A percentile compares a stretch with the other conserved stretches of the same genome.
Conservation (phyloP, 352 stramenopile species). For the Phytophthora hibernalis region DNA sequence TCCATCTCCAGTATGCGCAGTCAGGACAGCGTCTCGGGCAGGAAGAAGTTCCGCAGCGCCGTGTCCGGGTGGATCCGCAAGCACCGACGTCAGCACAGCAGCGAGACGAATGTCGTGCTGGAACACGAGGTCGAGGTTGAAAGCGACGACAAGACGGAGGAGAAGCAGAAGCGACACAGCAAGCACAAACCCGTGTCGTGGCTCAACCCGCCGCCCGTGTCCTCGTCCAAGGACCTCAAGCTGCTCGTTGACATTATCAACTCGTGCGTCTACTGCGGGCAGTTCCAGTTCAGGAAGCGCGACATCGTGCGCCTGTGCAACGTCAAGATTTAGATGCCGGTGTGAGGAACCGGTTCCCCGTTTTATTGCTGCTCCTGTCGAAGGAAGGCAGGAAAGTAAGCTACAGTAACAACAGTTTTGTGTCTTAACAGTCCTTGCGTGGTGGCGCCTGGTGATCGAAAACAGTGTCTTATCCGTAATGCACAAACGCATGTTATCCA, state of each 20-base stretch:
- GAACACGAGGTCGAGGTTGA: constrained; percentile 19
- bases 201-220: constrained; percentile 59
- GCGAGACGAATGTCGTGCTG: constrained; percentile 5
- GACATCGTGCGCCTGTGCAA: constrained; percentile 73
- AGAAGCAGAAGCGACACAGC: constrained; percentile 14
- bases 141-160: constrained; percentile 12
- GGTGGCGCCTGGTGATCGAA: constrained; percentile 27
- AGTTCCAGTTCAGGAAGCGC: constrained; percentile 56
- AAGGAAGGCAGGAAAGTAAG: constrained; percentile 31
- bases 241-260: constrained; percentile 73
- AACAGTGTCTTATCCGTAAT: constrained; percentile 28
- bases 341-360: neutral
- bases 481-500: too few species aligned
- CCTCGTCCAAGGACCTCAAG: constrained; percentile 46
- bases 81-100: constrained; percentile 26
- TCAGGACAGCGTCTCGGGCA: constrained; percentile 20
- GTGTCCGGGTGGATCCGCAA: constrained; percentile 42
- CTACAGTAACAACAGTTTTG: constrained; percentile 11
- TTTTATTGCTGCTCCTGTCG: constrained; percentile 31
- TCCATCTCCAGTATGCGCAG: constrained; percentile 21
- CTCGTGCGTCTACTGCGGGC: constrained; percentile 64
- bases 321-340: constrained; percentile 47
- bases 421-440: constrained; percentile 30
- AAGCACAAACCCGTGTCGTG: constrained; percentile 40
- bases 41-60: constrained; percentile 23